Evolutionary conservation across 495 filamentous ascomycete species (phyloP), one percentile per base, ranked within the genome.

Genomic region (Massariosphaeria phaeospora): DNA sequence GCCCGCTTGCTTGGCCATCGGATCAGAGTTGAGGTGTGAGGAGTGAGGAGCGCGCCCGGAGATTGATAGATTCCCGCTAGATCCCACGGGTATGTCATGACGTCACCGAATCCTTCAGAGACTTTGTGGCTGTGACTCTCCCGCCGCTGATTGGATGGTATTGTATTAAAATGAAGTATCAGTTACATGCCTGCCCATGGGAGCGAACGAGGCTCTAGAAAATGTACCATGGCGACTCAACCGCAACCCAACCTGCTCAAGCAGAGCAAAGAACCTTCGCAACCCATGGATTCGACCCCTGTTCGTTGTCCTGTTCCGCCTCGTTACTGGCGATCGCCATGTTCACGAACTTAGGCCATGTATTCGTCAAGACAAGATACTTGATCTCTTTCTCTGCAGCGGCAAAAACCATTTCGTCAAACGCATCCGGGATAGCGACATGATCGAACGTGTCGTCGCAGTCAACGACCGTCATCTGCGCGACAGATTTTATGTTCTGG

Each of bases 291-390:
- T 39, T 25, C 24, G 8, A 15, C 8, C 18, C 7, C 24, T 20
- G 20, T 25, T 41, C 24, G 10, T 20, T 29, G 26, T 63, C 64
- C 56, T 69, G 50, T 41, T 44, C 33, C 60, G 43, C 8, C 38
- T 20, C 18, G 11, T 18, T 11, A 21, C 12, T 21, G 18, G 34
- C 46, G 25, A 55, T 35, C 50, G 52, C 17, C 48, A 53, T 44
- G 65, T 61, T 65, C 11, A 84, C 75, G 35, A 82, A 84, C 66
- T 82, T 83, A 21, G 79, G 79, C 83, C 83, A 87, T 9, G 83
- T 86, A 63, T 85, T 85, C 5, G 79, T 83, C 51, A 83, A 74
- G 1, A 87, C 82, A 17, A 86, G 71, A 57, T 84, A 82, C 69
- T 83, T 85, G 70, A 85, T 79, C 48, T 76, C 79, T 31, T 70